Evolutionary conservation across 2,329 filamentous ascomycete species (phyloP).

Genomic region (Exophiala spinifera): DNA sequence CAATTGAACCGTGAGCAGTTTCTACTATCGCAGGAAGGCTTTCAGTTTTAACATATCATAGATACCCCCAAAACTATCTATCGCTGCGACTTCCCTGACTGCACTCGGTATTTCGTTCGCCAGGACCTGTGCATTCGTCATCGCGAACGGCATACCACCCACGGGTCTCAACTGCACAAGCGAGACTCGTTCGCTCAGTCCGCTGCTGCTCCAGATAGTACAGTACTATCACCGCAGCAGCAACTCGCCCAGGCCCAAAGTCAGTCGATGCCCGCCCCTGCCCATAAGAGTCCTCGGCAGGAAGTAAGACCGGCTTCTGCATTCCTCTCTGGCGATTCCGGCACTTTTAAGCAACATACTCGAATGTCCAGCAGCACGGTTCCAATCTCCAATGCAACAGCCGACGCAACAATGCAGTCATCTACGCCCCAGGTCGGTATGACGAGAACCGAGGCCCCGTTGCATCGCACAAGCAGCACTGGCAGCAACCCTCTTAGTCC

Average conservation of each 20-base stretch:
- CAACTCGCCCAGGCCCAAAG: constrained; percentile 23
- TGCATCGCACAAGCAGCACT: constrained; percentile 31
- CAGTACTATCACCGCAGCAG: constrained; percentile 17
- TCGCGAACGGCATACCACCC: constrained; percentile 72
- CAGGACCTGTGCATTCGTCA: constrained; percentile 88
- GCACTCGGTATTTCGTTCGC: constrained; percentile 84
- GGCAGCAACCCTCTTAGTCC: constrained; percentile 34
- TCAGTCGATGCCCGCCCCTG: constrained; percentile 38
- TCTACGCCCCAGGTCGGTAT: constrained; percentile 30
- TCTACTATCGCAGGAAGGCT: background rate
- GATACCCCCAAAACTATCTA: constrained; percentile 95
- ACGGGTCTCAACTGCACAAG: constrained; percentile 51
- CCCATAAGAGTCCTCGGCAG: constrained; percentile 8
- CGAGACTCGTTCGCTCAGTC: constrained; percentile 45
- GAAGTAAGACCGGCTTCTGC: constrained; percentile 5
- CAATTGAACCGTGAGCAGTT: constrained; percentile 78
- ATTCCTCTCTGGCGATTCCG: background rate
- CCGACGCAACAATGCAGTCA: constrained; percentile 31
- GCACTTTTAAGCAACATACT: constrained; percentile 10
- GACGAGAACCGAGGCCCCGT: constrained; percentile 28
- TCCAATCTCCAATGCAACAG: constrained; percentile 17
- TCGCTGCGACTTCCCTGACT: constrained; percentile 87
- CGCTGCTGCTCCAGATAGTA: constrained; percentile 17
- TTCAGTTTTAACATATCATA: constrained; percentile 33
- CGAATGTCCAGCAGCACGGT: constrained; percentile 11